These are phyloP conservation scores for Colletotrichum spinosum DNA, from an alignment of 2,329 filamentous ascomycete genomes.

Conservation along the genomic window DNA sequence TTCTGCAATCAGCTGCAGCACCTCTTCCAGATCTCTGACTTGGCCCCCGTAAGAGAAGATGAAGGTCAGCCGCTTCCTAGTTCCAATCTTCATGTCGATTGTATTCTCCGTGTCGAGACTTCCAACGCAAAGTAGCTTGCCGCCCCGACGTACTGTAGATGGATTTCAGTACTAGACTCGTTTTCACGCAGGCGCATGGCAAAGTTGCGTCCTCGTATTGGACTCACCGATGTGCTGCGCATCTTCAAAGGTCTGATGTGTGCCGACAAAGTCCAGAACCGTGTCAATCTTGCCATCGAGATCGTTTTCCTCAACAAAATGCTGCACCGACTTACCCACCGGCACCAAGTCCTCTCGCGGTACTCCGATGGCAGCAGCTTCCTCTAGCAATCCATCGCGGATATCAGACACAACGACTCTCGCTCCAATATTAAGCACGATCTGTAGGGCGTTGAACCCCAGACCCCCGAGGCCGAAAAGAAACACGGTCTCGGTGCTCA, in stretches of 20 bases:
- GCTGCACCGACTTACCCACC: constrained; percentile 42
- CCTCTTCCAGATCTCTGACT: constrained; percentile 50
- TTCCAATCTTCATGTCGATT: constrained; percentile 57
- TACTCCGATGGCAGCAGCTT: constrained; percentile 44
- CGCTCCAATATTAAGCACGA: constrained; percentile 52
- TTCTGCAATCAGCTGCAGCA: constrained; percentile 48
- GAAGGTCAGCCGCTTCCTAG: constrained; percentile 53
- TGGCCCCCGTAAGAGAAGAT: constrained; percentile 58
- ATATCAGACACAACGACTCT: constrained; percentile 61
- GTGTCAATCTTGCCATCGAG: constrained; percentile 43
- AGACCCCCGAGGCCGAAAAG: constrained; percentile 55
- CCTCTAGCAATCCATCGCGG: constrained; percentile 35
- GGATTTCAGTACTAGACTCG: too few species aligned
- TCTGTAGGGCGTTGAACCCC: constrained; percentile 54
- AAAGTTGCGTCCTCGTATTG: background rate
- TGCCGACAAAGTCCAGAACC: constrained; percentile 49
- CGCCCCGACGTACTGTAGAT: constrained; percentile 47
- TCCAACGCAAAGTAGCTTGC: constrained; percentile 53
- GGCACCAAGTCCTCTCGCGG: constrained; percentile 46
- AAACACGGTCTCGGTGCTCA: constrained; percentile 50
- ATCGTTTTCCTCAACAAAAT: constrained; percentile 44
- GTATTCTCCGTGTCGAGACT: constrained; percentile 53
- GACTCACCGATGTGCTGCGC: constrained; percentile 48
- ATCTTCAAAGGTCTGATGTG: constrained; percentile 51
- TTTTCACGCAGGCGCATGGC: background rate